These are phyloP conservation scores for Diutina ranongensis DNA, from an alignment of 1,139 yeast genomes.

Conservation along the genomic window DNA sequence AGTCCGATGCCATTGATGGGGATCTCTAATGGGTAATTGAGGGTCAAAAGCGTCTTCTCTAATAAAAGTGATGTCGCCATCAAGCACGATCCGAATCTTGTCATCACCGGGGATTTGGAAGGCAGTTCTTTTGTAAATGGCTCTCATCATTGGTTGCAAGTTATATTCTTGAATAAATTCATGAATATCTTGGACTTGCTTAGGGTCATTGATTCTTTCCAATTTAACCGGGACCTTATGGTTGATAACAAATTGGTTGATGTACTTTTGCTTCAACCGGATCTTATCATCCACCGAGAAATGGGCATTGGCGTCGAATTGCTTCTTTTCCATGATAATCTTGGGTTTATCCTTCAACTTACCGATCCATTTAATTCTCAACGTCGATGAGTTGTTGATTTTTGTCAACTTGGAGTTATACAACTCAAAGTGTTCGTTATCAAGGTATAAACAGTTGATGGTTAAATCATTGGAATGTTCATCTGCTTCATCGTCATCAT, in stretches of 20 bases:
- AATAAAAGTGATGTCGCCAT: conserved; percentile 75
- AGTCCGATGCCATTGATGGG: conserved; percentile 80
- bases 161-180: conserved; percentile 51
- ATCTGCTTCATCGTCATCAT: conserved; percentile 11
- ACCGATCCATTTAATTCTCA: conserved; percentile 89
- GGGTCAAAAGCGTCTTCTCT: conserved; percentile 85
- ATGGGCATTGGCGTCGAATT: conserved; percentile 45
- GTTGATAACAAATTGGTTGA: conserved; percentile 46
- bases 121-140: conserved; percentile 85
- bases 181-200: conserved; percentile 48
- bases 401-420: conserved; percentile 76
- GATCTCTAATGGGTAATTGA: conserved; percentile 82
- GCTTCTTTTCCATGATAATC: conserved; percentile 70
- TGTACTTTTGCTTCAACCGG: conserved; percentile 66
- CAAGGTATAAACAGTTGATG: conserved; percentile 81
- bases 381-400: conserved; percentile 57
- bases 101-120: conserved; percentile 98
- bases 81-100: conserved; percentile 78
- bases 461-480: conserved; percentile 49
- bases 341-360: conserved; percentile 66
- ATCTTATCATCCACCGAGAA: conserved; percentile 49
- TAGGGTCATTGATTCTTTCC: conserved; percentile 16
- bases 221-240: conserved; percentile 29
- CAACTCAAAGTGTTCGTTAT: conserved; percentile 69
- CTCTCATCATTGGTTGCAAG: conserved; percentile 77